A percentile compares a stretch with the other conserved stretches of the same genome.
Conservation (phyloP, 1,139 yeast genomes). For the Pichia sp. region DNA sequence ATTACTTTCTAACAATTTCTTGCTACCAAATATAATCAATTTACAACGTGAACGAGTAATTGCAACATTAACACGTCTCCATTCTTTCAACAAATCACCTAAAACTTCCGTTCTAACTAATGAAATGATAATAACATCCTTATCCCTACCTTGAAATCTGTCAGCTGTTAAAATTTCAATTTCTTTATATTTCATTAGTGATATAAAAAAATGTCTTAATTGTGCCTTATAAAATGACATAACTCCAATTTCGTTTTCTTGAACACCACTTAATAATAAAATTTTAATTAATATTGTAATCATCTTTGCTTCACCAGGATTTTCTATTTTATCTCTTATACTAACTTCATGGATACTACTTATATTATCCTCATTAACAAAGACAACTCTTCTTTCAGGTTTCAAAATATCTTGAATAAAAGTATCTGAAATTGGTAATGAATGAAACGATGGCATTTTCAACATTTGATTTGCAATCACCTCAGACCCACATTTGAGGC, state of each 20-base stretch:
- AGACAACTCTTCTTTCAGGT: slow-evolving; percentile 54
- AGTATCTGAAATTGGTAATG: slow-evolving; percentile 20
- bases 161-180: slow-evolving; percentile 89
- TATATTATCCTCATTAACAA: slow-evolving; percentile 68
- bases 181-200: slow-evolving; percentile 35
- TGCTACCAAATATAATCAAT: slow-evolving; percentile 75
- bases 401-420: slow-evolving; percentile 46
- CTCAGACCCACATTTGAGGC: slow-evolving; percentile 67
- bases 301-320: slow-evolving; percentile 63
- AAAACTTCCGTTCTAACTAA: slow-evolving; percentile 49
- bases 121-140: slow-evolving; percentile 51
- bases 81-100: slow-evolving; percentile 80
- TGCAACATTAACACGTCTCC: slow-evolving; percentile 92
- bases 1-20: slow-evolving; percentile 50
- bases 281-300: slow-evolving; percentile 58
- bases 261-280: slow-evolving; percentile 55
- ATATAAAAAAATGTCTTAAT: slow-evolving; percentile 46
- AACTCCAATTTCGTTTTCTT: slow-evolving; percentile 61
- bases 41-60: slow-evolving; percentile 86
- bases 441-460: slow-evolving; percentile 37
- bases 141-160: slow-evolving; percentile 56
- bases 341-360: slow-evolving; percentile 49
- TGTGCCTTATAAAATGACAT: slow-evolving; percentile 89
- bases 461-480: slow-evolving; percentile 55
- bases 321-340: slow-evolving; percentile 63